phyloP scores from a whole-genome alignment of 1,284 basidiomycete species.

The Amylostereum areolatum region DNA sequence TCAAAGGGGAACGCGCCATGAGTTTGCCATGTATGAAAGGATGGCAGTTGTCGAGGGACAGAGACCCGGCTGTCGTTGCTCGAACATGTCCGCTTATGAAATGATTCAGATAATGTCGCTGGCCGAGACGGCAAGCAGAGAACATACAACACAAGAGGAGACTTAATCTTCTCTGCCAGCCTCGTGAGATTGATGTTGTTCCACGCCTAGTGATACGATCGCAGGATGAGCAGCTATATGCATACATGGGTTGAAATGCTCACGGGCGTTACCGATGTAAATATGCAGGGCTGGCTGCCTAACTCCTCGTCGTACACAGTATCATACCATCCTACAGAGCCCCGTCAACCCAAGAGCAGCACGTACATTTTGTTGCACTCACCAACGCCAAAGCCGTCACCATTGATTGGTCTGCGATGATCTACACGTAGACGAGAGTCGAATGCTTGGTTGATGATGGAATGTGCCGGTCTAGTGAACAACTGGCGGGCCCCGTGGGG shows the following conservation, averaged over 20 bases:
- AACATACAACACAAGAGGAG: conserved; percentile 84
- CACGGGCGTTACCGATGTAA: conserved; percentile 93
- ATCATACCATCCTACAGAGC: conserved; percentile 74
- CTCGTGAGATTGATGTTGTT: conserved; percentile 88
- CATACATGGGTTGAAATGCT: conserved; percentile 16
- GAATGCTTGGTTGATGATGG: conserved; percentile 94
- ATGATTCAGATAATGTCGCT: background rate
- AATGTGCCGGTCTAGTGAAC: conserved; percentile 88
- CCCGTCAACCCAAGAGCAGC: background rate
- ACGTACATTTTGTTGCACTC: conserved; percentile 28
- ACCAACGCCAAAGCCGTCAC: conserved; percentile 97
- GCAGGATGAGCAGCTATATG: background rate
- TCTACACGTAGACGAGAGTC: conserved; percentile 86
- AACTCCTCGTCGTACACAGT: conserved; percentile 74
- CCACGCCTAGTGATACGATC: conserved; percentile 62
- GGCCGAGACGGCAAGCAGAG: background rate
- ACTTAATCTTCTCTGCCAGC: conserved; percentile 92
- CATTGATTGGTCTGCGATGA: conserved; percentile 80
- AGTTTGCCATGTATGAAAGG: conserved; percentile 84
- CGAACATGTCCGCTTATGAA: conserved; percentile 76
- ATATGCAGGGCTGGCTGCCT: conserved; percentile 87
- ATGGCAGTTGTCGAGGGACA: conserved; percentile 93
- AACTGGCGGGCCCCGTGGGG: conserved; percentile 40
- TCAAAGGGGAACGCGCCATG: conserved; percentile 53
- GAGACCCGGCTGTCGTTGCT: conserved; percentile 79